Evolutionary conservation across 164 flowering plant genomes (phyloP), one percentile per base, ranked within the genome.

Genomic region (Brasenia schreberi): DNA sequence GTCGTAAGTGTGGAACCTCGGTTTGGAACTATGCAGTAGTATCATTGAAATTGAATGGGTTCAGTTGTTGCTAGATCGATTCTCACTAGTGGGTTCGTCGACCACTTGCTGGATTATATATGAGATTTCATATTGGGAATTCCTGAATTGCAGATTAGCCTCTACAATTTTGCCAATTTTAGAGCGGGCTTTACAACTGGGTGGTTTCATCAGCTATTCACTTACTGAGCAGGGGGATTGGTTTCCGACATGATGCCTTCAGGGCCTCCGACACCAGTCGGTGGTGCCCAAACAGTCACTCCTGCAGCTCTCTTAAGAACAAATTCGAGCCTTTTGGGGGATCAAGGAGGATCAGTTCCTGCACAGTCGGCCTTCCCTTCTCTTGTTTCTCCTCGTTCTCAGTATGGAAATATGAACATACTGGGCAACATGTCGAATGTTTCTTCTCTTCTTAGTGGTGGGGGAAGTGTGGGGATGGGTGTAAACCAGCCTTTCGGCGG

Each of bases 381-480:
- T 4, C 79, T 86, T 45, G 79, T 85, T 4, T 85, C 90, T 0
- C 94, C 96, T 0, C 89, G 92, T 0, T 73, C 73, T 59, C 92
- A 83, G 78, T 90, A 80, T 71, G 79, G 64, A 72, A 80, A 73
- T 76, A 76, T 83, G 77, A 87, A 77, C 68, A 67, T 89, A 84
- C 85, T 87, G 61, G 92, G 94, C 4, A 86, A 86, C 79, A 80
- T 76, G 64, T 71, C 88, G 49, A 84, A 81, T 77, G 85, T 84
- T 64, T 78, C 92, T 5, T 83, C 96, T 63, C 82, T 88, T 19
- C 83, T 88, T 79, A 90, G 83, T 18, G 89, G 86, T 78, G 92
- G 90, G 58, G 87, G 75, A 69, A 27, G 42, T 33, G 63, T 27
- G 23, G 33, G 19, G 17, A 23, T 23, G 12, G 63, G 23, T 61